Percentiles rank a stretch among this genome's conserved stretches.
Conservation (phyloP, 2,329 filamentous ascomycete genomes). For the Monosporascus sp. region DNA sequence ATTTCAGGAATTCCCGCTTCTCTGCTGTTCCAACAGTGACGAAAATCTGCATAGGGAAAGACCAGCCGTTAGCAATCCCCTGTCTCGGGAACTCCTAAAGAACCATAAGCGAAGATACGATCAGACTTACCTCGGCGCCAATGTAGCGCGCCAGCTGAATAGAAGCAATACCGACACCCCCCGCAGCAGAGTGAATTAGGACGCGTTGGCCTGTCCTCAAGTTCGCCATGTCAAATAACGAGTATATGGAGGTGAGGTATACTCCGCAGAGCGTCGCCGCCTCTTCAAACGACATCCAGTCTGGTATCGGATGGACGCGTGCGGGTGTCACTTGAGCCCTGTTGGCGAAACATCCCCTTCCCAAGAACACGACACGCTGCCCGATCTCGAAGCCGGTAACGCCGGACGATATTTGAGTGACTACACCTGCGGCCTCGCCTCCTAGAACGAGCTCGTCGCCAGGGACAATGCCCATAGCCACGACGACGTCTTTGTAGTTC, state of each 20-base stretch:
- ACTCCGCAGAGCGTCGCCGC: conserved; percentile 23
- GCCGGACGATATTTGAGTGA: conserved; percentile 4
- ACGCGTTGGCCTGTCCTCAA: conserved; percentile 20
- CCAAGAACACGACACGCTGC: conserved; percentile 14
- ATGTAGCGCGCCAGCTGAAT: neutral
- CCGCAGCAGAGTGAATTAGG: neutral
- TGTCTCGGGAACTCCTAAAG: too few relatives aligned
- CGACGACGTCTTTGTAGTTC: conserved; percentile 10
- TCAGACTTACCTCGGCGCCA: neutral
- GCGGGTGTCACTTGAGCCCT: neutral
- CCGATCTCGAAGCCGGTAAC: conserved; percentile 14
- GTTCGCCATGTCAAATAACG: conserved; percentile 20
- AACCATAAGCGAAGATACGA: neutral
- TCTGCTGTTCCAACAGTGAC: too few relatives aligned
- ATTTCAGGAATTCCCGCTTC: neutral
- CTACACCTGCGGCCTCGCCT: conserved; percentile 16
- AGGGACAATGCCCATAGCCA: conserved; percentile 8
- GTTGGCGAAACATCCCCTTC: conserved; percentile 15
- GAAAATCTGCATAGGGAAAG: too few relatives aligned
- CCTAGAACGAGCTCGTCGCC: conserved; percentile 7
- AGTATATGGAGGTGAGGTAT: conserved; percentile 25
- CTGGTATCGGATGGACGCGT: conserved; percentile 22
- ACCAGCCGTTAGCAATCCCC: too few relatives aligned
- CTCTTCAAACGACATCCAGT: conserved; percentile 26
- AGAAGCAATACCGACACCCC: neutral